A percentile compares a stretch with the other conserved stretches of the same genome.
Evolutionary conservation across 352 stramenopile genomes (phyloP).

Genomic region (Achlya hypogyna): DNA sequence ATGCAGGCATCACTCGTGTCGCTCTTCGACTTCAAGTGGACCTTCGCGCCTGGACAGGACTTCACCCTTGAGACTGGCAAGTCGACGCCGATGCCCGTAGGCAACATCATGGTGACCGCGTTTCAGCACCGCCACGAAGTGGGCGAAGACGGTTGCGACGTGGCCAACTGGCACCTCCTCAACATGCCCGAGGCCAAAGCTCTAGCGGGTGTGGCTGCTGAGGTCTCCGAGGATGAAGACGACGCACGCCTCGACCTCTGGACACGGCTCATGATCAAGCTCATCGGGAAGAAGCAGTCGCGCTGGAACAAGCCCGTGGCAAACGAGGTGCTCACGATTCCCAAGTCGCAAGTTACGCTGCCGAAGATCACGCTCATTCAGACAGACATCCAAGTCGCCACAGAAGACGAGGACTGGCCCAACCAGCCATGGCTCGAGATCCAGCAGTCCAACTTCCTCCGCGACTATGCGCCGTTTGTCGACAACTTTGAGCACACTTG

Average conservation of each 20-base stretch:
- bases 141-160: neutral
- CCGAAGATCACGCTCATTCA: constrained; percentile 14
- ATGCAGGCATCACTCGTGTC: constrained; percentile 5
- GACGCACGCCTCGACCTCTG: constrained; percentile 14
- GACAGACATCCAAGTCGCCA: constrained; percentile 14
- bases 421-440: constrained; percentile 17
- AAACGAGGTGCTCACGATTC: neutral
- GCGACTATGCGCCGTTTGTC: constrained; percentile 14
- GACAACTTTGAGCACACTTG: constrained; percentile 13
- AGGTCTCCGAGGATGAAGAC: neutral
- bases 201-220: neutral
- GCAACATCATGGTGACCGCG: neutral
- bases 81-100: constrained; percentile 2
- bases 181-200: constrained; percentile 11
- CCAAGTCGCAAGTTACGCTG: neutral
- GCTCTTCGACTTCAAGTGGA: constrained; percentile 16
- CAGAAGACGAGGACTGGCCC: constrained; percentile 14
- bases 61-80: neutral
- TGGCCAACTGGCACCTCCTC: constrained; percentile 4
- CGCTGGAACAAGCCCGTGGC: constrained; percentile 3
- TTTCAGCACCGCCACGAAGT: neutral
- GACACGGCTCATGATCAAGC: constrained; percentile 17
- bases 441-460: constrained; percentile 11
- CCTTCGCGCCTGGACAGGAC: constrained; percentile 6
- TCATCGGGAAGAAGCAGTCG: constrained; percentile 14